Percentiles rank a stretch among this genome's conserved stretches.
These are phyloP conservation scores for Cardamine occulta DNA, from an alignment of 345 rosid genomes.

Conservation along the genomic window DNA sequence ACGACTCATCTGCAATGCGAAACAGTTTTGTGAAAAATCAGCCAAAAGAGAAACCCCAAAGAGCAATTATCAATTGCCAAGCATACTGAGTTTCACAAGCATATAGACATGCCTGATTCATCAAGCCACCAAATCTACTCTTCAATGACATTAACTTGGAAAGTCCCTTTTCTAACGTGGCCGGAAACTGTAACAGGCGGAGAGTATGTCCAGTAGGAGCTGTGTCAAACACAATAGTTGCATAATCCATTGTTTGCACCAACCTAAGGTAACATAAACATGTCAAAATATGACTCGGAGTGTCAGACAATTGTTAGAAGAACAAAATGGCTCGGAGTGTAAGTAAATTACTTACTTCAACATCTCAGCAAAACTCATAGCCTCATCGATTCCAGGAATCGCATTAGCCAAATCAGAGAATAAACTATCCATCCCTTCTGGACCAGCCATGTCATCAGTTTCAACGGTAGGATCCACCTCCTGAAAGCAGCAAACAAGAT, in stretches of 20 bases:
- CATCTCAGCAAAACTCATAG: conserved; percentile 99
- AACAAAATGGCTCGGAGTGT: too few relatives aligned
- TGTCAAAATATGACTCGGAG: conserved; percentile 17
- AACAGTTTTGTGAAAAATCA: conserved; percentile 13
- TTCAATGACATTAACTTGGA: conserved; percentile 86
- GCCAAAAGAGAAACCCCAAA: conserved; percentile 1
- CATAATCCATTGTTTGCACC: conserved; percentile 99
- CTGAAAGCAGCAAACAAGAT: conserved; percentile 47
- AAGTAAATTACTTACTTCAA: conserved; percentile 58
- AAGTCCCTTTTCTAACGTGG: conserved; percentile 95
- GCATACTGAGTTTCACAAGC: conserved; percentile 13
- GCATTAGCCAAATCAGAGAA: conserved; percentile 94
- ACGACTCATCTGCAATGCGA: conserved; percentile 75
- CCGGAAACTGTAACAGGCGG: conserved; percentile 88
- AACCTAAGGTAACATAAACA: conserved; percentile 53
- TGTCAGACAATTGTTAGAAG: too few relatives aligned
- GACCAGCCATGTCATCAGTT: conserved; percentile 66
- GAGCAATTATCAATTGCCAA: conserved; percentile 27
- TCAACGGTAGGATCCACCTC: conserved; percentile 99
- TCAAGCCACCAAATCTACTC: conserved; percentile 90
- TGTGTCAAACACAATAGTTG: conserved; percentile 91
- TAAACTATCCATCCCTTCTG: conserved; percentile 88
- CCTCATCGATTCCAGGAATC: conserved; percentile 98
- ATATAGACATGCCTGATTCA: conserved; percentile 72
- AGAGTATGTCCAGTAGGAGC: conserved; percentile 99